A percentile compares a stretch with the other conserved stretches of the same genome.
phyloP scores from a whole-genome alignment of 805 yeast genomes.

The Candida hispaniensis region DNA sequence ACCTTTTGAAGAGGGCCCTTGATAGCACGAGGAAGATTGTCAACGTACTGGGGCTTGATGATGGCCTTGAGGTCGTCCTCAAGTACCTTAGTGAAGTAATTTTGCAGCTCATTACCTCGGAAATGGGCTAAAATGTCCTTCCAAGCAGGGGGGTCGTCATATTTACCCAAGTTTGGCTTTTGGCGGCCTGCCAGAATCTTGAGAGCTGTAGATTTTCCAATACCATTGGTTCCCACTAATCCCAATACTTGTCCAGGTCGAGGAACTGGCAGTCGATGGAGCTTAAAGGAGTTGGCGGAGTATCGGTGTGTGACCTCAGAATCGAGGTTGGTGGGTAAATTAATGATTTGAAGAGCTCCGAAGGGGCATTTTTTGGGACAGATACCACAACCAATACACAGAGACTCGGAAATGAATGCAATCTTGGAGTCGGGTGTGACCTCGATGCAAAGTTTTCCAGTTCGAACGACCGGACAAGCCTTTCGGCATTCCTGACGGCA shows the following conservation, averaged over 20 bases:
- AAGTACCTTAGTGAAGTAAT: conserved; percentile 84
- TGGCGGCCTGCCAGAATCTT: conserved; percentile 96
- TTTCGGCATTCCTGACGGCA: conserved; percentile 98
- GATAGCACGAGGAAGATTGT: conserved; percentile 92
- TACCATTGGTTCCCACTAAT: conserved; percentile 97
- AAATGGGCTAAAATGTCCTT: conserved; percentile 80
- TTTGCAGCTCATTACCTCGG: conserved; percentile 96
- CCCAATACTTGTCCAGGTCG: conserved; percentile 99
- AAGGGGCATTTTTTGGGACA: conserved; percentile 98
- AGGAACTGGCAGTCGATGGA: conserved; percentile 95
- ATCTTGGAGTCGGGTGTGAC: conserved; percentile 83
- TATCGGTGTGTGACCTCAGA: conserved; percentile 91
- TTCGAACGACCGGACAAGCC: conserved; percentile 94
- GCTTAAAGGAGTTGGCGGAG: conserved; percentile 93
- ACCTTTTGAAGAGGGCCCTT: conserved; percentile 78
- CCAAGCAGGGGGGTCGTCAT: conserved; percentile 97
- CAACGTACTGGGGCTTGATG: conserved; percentile 97
- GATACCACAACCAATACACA: conserved; percentile 99
- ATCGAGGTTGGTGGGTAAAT: conserved; percentile 91
- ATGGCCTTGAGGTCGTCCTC: conserved; percentile 95
- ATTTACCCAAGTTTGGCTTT: conserved; percentile 91
- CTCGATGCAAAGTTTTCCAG: conserved; percentile 96
- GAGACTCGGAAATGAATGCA: conserved; percentile 85
- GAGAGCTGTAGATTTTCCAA: conserved; percentile 94
- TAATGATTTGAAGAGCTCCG: conserved; percentile 92